Conservation (phyloP, 2,329 filamentous ascomycete species). For the Arthrobotrys pseudoclavata region DNA sequence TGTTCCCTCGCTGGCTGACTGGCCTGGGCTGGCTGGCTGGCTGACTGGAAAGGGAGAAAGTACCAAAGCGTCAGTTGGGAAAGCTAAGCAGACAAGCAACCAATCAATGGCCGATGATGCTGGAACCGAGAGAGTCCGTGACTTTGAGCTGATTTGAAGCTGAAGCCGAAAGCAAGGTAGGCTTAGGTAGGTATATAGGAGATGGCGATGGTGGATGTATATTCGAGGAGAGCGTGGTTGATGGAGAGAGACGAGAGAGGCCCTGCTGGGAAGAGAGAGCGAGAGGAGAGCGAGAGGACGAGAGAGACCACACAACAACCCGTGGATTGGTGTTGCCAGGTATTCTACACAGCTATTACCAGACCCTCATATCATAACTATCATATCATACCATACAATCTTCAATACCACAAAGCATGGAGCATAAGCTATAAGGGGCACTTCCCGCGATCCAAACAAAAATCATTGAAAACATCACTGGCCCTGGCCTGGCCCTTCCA, state of each 20-base stretch:
- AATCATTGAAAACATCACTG: background rate
- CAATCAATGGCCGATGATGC: conserved; percentile 40
- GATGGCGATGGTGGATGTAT: conserved; percentile 26
- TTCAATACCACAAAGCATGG: too few species aligned
- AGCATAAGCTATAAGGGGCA: background rate
- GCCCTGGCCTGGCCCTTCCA: conserved; percentile 3
- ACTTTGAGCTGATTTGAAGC: background rate
- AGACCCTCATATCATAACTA: background rate
- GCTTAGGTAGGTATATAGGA: conserved; percentile 18
- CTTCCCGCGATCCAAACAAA: conserved; percentile 2
- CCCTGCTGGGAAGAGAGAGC: background rate
- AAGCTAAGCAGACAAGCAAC: conserved; percentile 28
- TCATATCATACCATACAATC: too few species aligned
- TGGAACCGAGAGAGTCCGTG: conserved; percentile 11
- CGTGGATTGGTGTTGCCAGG: background rate
- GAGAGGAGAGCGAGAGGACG: background rate
- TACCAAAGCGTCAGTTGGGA: conserved; percentile 39
- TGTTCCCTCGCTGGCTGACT: background rate
- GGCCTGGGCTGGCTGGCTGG: conserved; percentile 8
- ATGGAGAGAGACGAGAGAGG: conserved; percentile 1
- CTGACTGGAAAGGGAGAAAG: conserved; percentile 33
- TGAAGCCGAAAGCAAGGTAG: conserved; percentile 3
- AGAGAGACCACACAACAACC: conserved; percentile 2
- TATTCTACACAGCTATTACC: background rate
- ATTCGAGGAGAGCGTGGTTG: conserved; percentile 17